Conservation (phyloP, 1,139 yeast genomes). For the Saccharomyces pastorianus region DNA sequence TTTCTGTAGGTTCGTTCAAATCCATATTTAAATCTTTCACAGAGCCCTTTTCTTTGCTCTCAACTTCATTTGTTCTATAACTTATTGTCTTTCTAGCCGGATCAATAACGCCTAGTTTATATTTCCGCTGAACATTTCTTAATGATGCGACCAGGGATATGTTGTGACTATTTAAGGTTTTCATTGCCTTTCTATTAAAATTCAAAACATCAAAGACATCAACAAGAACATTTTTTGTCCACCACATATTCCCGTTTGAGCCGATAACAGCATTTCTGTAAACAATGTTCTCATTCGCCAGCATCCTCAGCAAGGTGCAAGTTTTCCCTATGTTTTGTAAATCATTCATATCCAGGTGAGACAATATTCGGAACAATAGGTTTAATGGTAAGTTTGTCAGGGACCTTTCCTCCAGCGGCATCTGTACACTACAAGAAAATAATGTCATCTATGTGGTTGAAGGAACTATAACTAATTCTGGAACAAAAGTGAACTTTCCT, state of each 20-base stretch:
- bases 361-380: conserved; percentile 20
- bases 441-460: neutral
- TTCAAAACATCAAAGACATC: conserved; percentile 19
- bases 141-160: conserved; percentile 16
- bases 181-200: conserved; percentile 11
- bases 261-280: conserved; percentile 13
- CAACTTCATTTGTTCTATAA: neutral
- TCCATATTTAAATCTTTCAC: neutral
- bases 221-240: conserved; percentile 18
- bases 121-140: conserved; percentile 13
- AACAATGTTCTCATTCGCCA: conserved; percentile 22
- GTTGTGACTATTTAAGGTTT: conserved; percentile 9
- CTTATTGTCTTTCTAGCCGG: neutral
- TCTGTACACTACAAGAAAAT: neutral
- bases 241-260: conserved; percentile 10
- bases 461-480: neutral
- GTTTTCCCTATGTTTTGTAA: conserved; percentile 20
- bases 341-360: conserved; percentile 20
- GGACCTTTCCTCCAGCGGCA: conserved; percentile 5
- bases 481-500: neutral
- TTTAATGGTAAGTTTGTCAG: conserved; percentile 21
- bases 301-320: conserved; percentile 19
- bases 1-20: neutral
- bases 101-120: conserved; percentile 8
- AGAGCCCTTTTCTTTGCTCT: neutral